Conservation (phyloP, 352 stramenopile genomes). For the Globisporangium uncinulatum region DNA sequence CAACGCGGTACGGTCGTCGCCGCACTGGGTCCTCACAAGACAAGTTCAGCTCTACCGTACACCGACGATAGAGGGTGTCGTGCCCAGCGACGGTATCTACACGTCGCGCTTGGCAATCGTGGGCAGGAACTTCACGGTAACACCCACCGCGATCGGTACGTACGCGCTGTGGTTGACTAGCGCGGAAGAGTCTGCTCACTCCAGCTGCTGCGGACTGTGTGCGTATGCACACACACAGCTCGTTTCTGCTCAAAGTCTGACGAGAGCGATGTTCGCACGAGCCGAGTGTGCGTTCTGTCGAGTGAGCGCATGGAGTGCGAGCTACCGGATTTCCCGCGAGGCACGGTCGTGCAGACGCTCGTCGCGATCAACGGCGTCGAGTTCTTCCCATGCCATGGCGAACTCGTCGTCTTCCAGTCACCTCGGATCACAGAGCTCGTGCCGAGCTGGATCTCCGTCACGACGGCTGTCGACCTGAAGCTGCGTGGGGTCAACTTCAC, state of each 20-base stretch:
- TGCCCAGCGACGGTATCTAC: slow-evolving; percentile 52
- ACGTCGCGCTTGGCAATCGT: slow-evolving; percentile 52
- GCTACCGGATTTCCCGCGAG: slow-evolving; percentile 56
- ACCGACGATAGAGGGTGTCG: slow-evolving; percentile 35
- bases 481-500: slow-evolving; percentile 59
- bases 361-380: slow-evolving; percentile 66
- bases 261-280: slow-evolving; percentile 26
- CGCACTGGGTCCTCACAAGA: slow-evolving; percentile 18
- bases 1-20: not conserved
- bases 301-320: slow-evolving; percentile 42
- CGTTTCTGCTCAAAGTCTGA: slow-evolving; percentile 34
- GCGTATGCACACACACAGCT: slow-evolving; percentile 11
- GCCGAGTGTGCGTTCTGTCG: slow-evolving; percentile 31
- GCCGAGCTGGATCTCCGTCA: slow-evolving; percentile 45
- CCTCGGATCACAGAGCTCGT: slow-evolving; percentile 45
- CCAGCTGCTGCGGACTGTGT: not conserved
- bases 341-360: slow-evolving; percentile 37
- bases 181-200: too few species aligned
- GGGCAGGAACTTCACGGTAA: slow-evolving; percentile 48
- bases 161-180: not conserved
- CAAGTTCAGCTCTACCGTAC: slow-evolving; percentile 42
- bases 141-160: slow-evolving; percentile 42
- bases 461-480: slow-evolving; percentile 22
- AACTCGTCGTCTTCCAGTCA: slow-evolving; percentile 55
- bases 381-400: slow-evolving; percentile 40